Percentiles rank a stretch among this genome's conserved stretches.
These are phyloP conservation scores for Moesziomyces sp. DNA, from an alignment of 1,284 basidiomycete species.

Conservation along the genomic window DNA sequence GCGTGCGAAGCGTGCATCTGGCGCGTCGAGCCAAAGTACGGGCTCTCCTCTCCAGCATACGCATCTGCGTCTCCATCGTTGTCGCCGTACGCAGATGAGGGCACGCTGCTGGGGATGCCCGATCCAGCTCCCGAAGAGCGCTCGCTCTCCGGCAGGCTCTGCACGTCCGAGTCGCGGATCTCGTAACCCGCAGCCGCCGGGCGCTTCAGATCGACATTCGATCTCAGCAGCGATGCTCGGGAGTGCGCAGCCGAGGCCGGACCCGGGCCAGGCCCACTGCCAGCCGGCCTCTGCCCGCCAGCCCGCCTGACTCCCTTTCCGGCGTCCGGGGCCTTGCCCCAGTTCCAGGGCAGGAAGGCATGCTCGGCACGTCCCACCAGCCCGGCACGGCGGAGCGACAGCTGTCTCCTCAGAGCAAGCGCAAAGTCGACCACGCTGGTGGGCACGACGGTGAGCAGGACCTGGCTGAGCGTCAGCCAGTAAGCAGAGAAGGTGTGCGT, in stretches of 20 bases:
- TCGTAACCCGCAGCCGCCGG: constrained; percentile 30
- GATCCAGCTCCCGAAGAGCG: constrained; percentile 43
- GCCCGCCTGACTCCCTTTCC: constrained; percentile 2
- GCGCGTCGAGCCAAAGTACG: constrained; percentile 28
- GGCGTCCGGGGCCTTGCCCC: constrained; percentile 14
- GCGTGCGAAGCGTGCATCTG: constrained; percentile 12
- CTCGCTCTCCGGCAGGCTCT: constrained; percentile 43
- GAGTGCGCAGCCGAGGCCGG: constrained; percentile 49
- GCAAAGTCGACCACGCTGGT: constrained; percentile 44
- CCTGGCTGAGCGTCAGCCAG: constrained; percentile 45
- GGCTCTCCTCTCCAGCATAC: constrained; percentile 36
- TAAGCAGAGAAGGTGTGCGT: constrained; percentile 31
- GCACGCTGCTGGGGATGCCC: constrained; percentile 53
- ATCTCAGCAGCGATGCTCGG: constrained; percentile 32
- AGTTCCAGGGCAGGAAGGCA: constrained; percentile 42
- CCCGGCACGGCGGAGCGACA: constrained; percentile 37
- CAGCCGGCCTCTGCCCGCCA: constrained; percentile 2
- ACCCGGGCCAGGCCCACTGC: constrained; percentile 47
- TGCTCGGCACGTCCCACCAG: constrained; percentile 44
- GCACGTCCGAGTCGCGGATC: constrained; percentile 41
- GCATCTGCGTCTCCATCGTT: constrained; percentile 38
- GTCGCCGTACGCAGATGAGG: constrained; percentile 47
- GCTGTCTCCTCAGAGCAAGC: constrained; percentile 35
- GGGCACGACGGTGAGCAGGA: constrained; percentile 36
- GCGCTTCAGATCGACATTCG: constrained; percentile 9